phyloP scores from a whole-genome alignment of 1,139 yeast species.

The Kazachstania sp. region DNA sequence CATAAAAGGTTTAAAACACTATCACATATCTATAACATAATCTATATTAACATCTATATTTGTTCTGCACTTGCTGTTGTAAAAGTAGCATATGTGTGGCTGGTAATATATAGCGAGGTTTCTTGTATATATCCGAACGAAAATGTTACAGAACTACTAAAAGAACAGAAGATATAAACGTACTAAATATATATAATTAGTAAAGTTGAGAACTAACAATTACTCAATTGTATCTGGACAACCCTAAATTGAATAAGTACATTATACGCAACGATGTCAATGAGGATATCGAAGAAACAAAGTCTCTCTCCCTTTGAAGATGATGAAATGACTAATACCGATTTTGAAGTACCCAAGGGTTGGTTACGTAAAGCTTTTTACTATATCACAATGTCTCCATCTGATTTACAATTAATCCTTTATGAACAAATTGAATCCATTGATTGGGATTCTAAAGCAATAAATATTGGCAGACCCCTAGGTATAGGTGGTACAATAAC shows the following conservation, averaged over 20 bases:
- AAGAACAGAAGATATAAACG: background rate
- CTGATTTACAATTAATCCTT: constrained; percentile 42
- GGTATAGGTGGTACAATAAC: constrained; percentile 36
- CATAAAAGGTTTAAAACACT: no score
- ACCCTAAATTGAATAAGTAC: no score
- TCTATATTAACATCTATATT: no score
- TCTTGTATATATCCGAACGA: no score
- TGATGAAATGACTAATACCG: constrained; percentile 10
- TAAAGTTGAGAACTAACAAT: no score
- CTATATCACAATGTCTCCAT: constrained; percentile 37
- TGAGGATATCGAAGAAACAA: constrained; percentile 14
- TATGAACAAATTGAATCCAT: constrained; percentile 48
- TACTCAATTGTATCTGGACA: no score
- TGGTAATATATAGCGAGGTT: no score
- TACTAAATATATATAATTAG: background rate
- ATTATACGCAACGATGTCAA: constrained; percentile 10
- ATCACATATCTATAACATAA: no score
- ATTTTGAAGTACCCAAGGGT: constrained; percentile 3
- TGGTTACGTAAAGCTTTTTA: constrained; percentile 6
- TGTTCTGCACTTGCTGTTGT: no score
- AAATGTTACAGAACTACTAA: no score
- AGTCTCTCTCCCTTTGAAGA: constrained; percentile 7
- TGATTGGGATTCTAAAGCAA: constrained; percentile 56
- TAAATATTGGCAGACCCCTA: constrained; percentile 39
- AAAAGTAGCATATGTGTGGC: no score